Conservation (phyloP, 1,284 basidiomycete species). For the Tetrapyrgos nigripes region DNA sequence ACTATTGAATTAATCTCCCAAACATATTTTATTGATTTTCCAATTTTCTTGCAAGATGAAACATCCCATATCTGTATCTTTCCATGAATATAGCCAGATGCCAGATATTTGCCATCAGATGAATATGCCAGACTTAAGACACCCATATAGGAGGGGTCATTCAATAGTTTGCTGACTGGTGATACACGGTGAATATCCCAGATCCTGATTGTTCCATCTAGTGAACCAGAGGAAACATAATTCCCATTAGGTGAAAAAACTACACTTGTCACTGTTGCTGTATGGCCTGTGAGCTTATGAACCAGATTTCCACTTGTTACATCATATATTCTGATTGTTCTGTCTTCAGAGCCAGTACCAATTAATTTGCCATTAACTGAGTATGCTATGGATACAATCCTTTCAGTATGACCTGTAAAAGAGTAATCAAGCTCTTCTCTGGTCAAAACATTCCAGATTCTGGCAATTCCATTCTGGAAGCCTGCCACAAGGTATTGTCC, state of each 20-base stretch:
- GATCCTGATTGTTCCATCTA: background rate
- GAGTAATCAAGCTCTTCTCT: background rate
- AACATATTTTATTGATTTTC: no score
- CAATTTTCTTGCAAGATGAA: background rate
- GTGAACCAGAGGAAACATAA: background rate
- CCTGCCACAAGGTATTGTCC: no score
- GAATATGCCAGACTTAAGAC: slow-evolving; percentile 5
- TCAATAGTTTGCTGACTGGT: no score
- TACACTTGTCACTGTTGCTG: background rate
- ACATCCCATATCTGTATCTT: slow-evolving; percentile 16
- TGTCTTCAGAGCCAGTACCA: slow-evolving; percentile 1
- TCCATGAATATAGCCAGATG: slow-evolving; percentile 11
- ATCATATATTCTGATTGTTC: background rate
- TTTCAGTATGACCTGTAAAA: background rate
- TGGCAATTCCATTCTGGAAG: background rate
- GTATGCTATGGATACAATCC: slow-evolving; percentile 11
- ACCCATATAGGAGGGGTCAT: no score
- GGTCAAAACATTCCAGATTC: background rate
- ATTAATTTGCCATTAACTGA: background rate
- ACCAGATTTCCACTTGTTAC: background rate
- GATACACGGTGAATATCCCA: no score
- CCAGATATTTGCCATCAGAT: slow-evolving; percentile 7
- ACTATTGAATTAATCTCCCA: no score
- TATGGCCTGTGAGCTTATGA: background rate
- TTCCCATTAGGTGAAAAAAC: slow-evolving; percentile 17